A percentile compares a stretch with the other conserved stretches of the same genome.
Conservation (phyloP, 1,284 basidiomycete genomes). For the Apiotrichum laibachii region DNA sequence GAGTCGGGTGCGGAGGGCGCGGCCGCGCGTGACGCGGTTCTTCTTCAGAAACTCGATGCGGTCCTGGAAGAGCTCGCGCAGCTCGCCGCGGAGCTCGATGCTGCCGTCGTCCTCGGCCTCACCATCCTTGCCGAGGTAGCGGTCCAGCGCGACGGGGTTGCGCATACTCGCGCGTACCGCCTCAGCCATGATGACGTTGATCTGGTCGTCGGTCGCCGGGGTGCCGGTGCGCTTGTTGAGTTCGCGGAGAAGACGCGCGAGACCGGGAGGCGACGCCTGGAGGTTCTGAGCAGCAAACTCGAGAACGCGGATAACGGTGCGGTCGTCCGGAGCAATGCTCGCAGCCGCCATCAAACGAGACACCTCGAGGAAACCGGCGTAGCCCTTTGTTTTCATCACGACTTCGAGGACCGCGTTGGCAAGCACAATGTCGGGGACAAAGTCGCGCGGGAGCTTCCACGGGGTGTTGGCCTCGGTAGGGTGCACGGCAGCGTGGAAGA, state of each 20-base stretch:
- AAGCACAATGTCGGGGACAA: conserved; percentile 17
- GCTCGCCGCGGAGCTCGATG: conserved; percentile 8
- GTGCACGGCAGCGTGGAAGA: conserved; percentile 5
- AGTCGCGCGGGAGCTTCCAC: conserved; percentile 15
- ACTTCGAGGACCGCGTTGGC: conserved; percentile 26
- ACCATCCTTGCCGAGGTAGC: neutral
- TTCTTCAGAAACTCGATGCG: neutral
- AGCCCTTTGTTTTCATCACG: conserved; percentile 6
- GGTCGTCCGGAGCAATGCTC: conserved; percentile 27
- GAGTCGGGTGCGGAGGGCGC: conserved; percentile 29
- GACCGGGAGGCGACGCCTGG: conserved; percentile 18
- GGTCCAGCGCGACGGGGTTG: neutral
- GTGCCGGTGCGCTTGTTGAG: conserved; percentile 22
- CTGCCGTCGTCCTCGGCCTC: neutral
- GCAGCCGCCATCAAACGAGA: conserved; percentile 21
- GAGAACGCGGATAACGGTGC: conserved; percentile 31
- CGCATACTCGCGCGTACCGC: conserved; percentile 19
- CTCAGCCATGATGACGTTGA: conserved; percentile 22
- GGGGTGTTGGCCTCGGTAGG: neutral
- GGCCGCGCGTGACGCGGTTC: neutral
- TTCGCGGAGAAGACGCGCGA: conserved; percentile 27
- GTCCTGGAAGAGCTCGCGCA: conserved; percentile 5
- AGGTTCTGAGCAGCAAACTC: conserved; percentile 25
- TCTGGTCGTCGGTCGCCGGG: conserved; percentile 25
- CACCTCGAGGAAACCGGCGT: conserved; percentile 16